These are phyloP conservation scores for Nakazawaea pomicola DNA, from an alignment of 805 yeast species.

Conservation along the genomic window DNA sequence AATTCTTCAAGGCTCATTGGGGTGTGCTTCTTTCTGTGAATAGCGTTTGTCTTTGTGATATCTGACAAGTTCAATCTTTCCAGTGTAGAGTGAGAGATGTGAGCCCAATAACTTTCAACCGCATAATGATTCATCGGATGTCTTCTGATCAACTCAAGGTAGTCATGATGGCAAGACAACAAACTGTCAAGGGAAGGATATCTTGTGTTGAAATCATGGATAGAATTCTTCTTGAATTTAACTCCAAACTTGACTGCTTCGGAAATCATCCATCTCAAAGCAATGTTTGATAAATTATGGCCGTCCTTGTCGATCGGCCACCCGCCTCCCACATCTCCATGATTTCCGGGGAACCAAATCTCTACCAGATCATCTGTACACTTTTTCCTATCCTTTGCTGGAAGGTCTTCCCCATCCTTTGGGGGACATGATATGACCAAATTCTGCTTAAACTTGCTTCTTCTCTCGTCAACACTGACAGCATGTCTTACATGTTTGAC, in stretches of 20 bases:
- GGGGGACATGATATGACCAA: slow-evolving; percentile 34
- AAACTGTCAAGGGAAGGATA: slow-evolving; percentile 37
- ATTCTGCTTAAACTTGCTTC: slow-evolving; percentile 58
- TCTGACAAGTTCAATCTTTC: too few relatives aligned
- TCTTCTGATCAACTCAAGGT: slow-evolving; percentile 27
- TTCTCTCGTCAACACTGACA: slow-evolving; percentile 60
- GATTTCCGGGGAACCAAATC: slow-evolving; percentile 67
- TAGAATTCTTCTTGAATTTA: slow-evolving; percentile 33
- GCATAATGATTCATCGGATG: slow-evolving; percentile 15
- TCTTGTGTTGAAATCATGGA: slow-evolving; percentile 34
- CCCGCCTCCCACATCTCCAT: slow-evolving; percentile 68
- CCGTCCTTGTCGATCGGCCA: slow-evolving; percentile 46
- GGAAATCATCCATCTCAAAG: slow-evolving; percentile 58
- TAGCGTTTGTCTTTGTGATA: too few relatives aligned
- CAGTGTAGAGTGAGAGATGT: neutral
- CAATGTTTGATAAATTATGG: slow-evolving; percentile 40
- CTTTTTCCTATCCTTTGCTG: slow-evolving; percentile 20
- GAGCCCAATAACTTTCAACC: neutral
- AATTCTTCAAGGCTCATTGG: too few relatives aligned
- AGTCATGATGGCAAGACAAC: slow-evolving; percentile 49
- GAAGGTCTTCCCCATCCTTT: neutral
- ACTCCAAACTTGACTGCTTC: slow-evolving; percentile 51
- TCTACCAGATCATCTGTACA: slow-evolving; percentile 37
- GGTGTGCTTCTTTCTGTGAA: too few relatives aligned
- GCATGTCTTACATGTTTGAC: slow-evolving; percentile 65